Conservation (phyloP, 164 flowering plant genomes). For the Cinnamomum micranthum region DNA sequence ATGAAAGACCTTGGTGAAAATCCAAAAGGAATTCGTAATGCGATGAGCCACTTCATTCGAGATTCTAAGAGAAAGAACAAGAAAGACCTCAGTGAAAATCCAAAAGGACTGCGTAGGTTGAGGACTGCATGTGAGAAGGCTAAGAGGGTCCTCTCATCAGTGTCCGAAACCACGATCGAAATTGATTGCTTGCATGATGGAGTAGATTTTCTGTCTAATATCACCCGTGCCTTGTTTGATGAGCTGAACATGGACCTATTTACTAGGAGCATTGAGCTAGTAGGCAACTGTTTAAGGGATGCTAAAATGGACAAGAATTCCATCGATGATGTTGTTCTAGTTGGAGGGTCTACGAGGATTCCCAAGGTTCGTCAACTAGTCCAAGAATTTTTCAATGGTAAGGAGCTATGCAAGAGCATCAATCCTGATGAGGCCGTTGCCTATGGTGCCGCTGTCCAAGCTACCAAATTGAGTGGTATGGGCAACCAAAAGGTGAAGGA, state of each 20-base stretch:
- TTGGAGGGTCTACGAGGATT: slow-evolving; percentile 58
- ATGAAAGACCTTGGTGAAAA: slow-evolving; percentile 48
- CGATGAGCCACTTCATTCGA: slow-evolving; percentile 14
- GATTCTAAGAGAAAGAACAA: slow-evolving; percentile 37
- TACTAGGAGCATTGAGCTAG: slow-evolving; percentile 51
- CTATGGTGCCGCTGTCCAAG: slow-evolving; percentile 61
- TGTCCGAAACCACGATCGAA: slow-evolving; percentile 46
- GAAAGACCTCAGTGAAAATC: slow-evolving; percentile 45
- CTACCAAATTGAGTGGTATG: slow-evolving; percentile 40
- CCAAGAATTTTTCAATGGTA: slow-evolving; percentile 59
- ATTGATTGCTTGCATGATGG: slow-evolving; percentile 54
- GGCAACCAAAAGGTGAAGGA: slow-evolving; percentile 55
- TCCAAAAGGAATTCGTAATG: slow-evolving; percentile 39
- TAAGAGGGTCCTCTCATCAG: slow-evolving; percentile 48
- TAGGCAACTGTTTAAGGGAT: slow-evolving; percentile 47
- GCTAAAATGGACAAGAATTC: slow-evolving; percentile 52
- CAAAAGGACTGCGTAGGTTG: slow-evolving; percentile 44
- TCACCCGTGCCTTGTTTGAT: slow-evolving; percentile 53
- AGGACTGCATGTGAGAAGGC: slow-evolving; percentile 55
- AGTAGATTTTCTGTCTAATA: slow-evolving; percentile 47
- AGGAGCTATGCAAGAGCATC: slow-evolving; percentile 61
- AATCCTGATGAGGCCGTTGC: slow-evolving; percentile 69
- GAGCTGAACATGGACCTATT: slow-evolving; percentile 59
- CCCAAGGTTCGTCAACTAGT: slow-evolving; percentile 51
- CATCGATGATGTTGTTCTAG: slow-evolving; percentile 52